These are phyloP conservation scores for Schizosaccharomyces octosporus DNA, from an alignment of 805 yeast genomes.

Conservation along the genomic window DNA sequence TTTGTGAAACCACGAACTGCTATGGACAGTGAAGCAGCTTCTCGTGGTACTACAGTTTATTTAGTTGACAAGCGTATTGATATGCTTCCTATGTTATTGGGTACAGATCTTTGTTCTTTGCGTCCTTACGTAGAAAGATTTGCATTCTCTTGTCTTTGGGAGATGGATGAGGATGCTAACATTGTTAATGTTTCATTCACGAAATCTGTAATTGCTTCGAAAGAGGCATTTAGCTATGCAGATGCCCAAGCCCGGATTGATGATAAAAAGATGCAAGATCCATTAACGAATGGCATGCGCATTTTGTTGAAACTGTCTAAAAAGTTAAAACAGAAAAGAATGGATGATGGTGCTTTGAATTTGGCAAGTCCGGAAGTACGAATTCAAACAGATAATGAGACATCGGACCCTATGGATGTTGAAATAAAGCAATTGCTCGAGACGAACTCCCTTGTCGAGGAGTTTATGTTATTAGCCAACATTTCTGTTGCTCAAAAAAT, in stretches of 20 bases:
- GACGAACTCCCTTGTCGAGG: conserved; percentile 90
- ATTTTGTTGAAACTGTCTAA: conserved; percentile 56
- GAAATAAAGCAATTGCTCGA: conserved; percentile 71
- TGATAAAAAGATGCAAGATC: conserved; percentile 50
- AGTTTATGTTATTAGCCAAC: conserved; percentile 92
- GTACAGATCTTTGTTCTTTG: conserved; percentile 86
- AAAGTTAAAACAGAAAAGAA: conserved; percentile 56
- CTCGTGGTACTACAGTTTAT: conserved; percentile 92
- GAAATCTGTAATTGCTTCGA: conserved; percentile 70
- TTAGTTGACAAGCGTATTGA: conserved; percentile 94
- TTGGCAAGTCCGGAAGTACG: conserved; percentile 95
- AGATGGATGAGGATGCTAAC: conserved; percentile 62
- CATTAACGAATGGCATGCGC: conserved; percentile 73
- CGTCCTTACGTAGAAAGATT: conserved; percentile 87
- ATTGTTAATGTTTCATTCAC: conserved; percentile 56
- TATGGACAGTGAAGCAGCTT: conserved; percentile 83
- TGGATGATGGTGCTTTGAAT: conserved; percentile 89
- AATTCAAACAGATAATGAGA: conserved; percentile 89
- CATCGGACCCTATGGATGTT: conserved; percentile 87
- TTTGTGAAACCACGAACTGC: conserved; percentile 85
- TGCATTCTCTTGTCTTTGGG: conserved; percentile 93
- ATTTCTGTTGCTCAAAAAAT: conserved; percentile 86
- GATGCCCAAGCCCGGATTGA: conserved; percentile 82
- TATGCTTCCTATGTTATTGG: conserved; percentile 86
- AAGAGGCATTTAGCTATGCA: conserved; percentile 87